Percentiles rank a stretch among this genome's conserved stretches.
Conservation (phyloP, 2,329 filamentous ascomycete genomes). For the Aspergillus sp. region DNA sequence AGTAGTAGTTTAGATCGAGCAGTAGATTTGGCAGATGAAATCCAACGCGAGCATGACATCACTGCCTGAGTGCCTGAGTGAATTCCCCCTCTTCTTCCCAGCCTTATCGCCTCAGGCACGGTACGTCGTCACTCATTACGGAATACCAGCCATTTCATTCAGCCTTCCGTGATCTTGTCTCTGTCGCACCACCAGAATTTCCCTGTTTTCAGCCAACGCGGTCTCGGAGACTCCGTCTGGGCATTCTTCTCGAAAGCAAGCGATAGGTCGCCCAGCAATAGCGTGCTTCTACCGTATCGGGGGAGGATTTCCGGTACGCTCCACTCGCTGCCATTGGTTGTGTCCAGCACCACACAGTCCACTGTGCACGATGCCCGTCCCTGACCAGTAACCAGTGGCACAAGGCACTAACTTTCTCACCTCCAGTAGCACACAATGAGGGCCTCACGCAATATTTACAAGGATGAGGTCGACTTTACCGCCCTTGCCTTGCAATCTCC, state of each 20-base stretch:
- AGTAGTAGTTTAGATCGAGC: neutral
- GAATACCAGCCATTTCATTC: neutral
- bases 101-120: constrained; percentile 3
- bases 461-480: constrained; percentile 63
- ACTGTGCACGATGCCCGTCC: neutral
- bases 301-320: constrained; percentile 3
- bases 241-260: neutral
- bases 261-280: neutral
- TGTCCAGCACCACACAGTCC: neutral
- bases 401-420: neutral
- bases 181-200: no score
- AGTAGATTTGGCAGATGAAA: no score
- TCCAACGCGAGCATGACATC: constrained; percentile 5
- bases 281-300: neutral
- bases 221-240: neutral
- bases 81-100: neutral
- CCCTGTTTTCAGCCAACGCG: no score
- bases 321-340: constrained; percentile 4
- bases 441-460: constrained; percentile 52
- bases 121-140: neutral
- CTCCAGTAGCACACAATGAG: constrained; percentile 30
- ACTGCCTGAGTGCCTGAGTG: neutral
- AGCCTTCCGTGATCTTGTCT: no score
- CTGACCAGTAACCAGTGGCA: constrained; percentile 5
- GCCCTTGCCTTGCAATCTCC: constrained; percentile 60